These are phyloP conservation scores for Chalciporus sp. DNA, from an alignment of 1,284 basidiomycete species.

Conservation along the genomic window DNA sequence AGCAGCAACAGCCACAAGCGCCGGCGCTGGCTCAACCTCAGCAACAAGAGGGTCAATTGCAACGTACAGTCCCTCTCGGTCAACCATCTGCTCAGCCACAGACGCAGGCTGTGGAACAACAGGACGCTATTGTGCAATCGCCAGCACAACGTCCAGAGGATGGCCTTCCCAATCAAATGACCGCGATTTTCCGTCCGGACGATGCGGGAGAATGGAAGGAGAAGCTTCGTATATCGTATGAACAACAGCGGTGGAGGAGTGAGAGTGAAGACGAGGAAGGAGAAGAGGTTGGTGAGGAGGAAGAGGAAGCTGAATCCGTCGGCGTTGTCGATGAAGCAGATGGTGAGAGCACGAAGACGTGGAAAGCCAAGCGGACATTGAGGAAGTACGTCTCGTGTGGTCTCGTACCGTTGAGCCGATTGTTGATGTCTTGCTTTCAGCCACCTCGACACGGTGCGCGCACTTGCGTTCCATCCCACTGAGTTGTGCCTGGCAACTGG, in stretches of 20 bases:
- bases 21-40: slow-evolving; percentile 20
- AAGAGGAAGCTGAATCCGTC: slow-evolving; percentile 58
- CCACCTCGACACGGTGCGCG: slow-evolving; percentile 92
- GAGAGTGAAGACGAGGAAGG: slow-evolving; percentile 53
- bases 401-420: neutral
- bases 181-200: slow-evolving; percentile 87
- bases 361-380: slow-evolving; percentile 83
- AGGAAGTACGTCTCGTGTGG: slow-evolving; percentile 68
- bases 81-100: slow-evolving; percentile 29
- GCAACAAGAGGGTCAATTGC: slow-evolving; percentile 26
- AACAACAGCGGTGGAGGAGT: slow-evolving; percentile 51
- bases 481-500: slow-evolving; percentile 87
- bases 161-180: slow-evolving; percentile 51
- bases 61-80: slow-evolving; percentile 14
- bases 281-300: slow-evolving; percentile 59
- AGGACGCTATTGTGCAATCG: slow-evolving; percentile 17
- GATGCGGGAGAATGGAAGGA: slow-evolving; percentile 84
- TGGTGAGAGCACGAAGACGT: slow-evolving; percentile 72
- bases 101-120: slow-evolving; percentile 36
- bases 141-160: slow-evolving; percentile 23
- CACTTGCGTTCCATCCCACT: slow-evolving; percentile 84
- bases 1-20: slow-evolving; percentile 36
- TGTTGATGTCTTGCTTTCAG: slow-evolving; percentile 36
- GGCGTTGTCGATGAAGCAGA: slow-evolving; percentile 66
- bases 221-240: slow-evolving; percentile 63